A percentile compares a stretch with the other conserved stretches of the same genome.
phyloP scores from a whole-genome alignment of 352 stramenopile species.

The Globisporangium perplexum region DNA sequence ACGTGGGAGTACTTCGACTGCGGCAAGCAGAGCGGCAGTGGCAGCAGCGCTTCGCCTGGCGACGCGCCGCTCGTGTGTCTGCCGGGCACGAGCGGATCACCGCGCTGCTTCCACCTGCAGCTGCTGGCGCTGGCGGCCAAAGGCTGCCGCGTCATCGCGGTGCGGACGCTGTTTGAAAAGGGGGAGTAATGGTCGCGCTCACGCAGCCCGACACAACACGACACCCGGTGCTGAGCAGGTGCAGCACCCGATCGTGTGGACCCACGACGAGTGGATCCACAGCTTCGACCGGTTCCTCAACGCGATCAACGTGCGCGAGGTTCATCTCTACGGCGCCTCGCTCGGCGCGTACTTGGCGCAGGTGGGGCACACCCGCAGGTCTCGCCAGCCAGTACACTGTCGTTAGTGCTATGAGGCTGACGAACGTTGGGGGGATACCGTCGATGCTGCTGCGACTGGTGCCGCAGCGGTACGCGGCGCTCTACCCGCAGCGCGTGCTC shows the following conservation, averaged over 20 bases:
- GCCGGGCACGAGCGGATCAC: slow-evolving; percentile 43
- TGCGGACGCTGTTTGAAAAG: slow-evolving; percentile 13
- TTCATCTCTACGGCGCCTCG: slow-evolving; percentile 68
- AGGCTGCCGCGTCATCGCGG: slow-evolving; percentile 60
- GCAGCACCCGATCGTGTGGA: slow-evolving; percentile 72
- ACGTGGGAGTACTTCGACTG: slow-evolving; percentile 79
- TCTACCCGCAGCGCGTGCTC: slow-evolving; percentile 50
- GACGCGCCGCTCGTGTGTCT: slow-evolving; percentile 52
- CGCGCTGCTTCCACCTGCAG: slow-evolving; percentile 57
- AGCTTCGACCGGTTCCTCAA: slow-evolving; percentile 78
- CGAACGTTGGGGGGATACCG: too few species aligned
- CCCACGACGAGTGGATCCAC: slow-evolving; percentile 77
- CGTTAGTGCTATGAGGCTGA: too few species aligned
- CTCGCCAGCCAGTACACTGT: too few species aligned
- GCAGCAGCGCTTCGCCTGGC: too few species aligned
- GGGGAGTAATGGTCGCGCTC: too few species aligned
- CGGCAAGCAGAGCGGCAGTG: slow-evolving; percentile 23
- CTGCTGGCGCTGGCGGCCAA: slow-evolving; percentile 40
- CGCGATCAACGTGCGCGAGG: slow-evolving; percentile 40
- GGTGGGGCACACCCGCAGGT: slow-evolving; percentile 28
- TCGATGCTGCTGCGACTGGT: background rate
- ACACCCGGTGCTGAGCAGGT: too few species aligned
- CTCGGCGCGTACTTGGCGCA: slow-evolving; percentile 67
- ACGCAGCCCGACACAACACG: too few species aligned
- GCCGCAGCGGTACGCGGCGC: slow-evolving; percentile 40